Percentiles rank a stretch among this genome's conserved stretches.
These are phyloP conservation scores for Brassica nigra DNA, from an alignment of 345 rosid species.

Conservation along the genomic window DNA sequence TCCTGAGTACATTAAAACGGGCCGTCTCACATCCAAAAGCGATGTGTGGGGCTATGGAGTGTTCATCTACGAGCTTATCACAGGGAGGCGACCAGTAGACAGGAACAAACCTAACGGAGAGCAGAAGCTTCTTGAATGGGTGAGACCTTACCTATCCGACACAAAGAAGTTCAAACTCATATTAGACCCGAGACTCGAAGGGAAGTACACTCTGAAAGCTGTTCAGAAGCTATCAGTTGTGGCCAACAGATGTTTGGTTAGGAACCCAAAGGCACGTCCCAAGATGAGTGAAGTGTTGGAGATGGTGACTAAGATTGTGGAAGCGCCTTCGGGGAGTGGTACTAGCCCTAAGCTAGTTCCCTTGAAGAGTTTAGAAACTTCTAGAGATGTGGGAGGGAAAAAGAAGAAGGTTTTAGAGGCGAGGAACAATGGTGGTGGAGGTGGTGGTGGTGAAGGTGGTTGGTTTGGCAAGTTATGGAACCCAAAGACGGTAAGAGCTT, in stretches of 20 bases:
- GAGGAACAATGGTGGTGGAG: constrained; percentile 8
- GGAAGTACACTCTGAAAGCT: constrained; percentile 49
- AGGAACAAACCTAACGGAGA: constrained; percentile 74
- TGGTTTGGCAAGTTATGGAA: constrained; percentile 52
- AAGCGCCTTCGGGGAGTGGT: constrained; percentile 43
- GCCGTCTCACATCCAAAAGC: constrained; percentile 78
- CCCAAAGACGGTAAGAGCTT: constrained; percentile 49
- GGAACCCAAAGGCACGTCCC: constrained; percentile 76
- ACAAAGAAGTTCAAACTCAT: constrained; percentile 55
- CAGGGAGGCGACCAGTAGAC: constrained; percentile 84
- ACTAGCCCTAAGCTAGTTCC: constrained; percentile 46
- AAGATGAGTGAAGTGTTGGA: constrained; percentile 90
- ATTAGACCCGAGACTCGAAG: constrained; percentile 72
- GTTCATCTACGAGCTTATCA: constrained; percentile 88
- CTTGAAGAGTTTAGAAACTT: constrained; percentile 41
- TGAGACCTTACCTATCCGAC: constrained; percentile 50
- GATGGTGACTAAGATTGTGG: constrained; percentile 58
- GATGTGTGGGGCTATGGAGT: constrained; percentile 96
- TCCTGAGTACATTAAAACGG: constrained; percentile 83
- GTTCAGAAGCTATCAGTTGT: constrained; percentile 64
- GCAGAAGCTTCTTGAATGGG: constrained; percentile 57
- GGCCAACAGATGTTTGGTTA: constrained; percentile 76
- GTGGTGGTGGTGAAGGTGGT: constrained; percentile 31
- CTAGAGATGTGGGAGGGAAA: constrained; percentile 27
- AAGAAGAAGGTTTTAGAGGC: constrained; percentile 45